Percentiles rank a stretch among this genome's conserved stretches.
Conservation (phyloP, 768 basidiomycete genomes). For the Russula olivacea region DNA sequence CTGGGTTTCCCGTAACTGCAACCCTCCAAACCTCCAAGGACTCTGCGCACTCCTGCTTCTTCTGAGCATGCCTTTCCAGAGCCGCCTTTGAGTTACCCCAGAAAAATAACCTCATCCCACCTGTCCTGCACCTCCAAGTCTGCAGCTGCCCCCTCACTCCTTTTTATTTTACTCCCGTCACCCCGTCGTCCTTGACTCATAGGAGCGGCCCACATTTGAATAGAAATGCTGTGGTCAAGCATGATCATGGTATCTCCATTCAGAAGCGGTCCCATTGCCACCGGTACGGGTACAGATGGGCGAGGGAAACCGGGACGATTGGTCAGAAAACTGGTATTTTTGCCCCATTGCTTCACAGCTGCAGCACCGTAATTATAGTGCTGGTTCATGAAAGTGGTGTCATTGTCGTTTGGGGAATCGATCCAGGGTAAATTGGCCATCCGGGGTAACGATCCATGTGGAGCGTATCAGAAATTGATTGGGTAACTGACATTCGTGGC, state of each 20-base stretch:
- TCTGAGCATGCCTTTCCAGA: not conserved
- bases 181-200: no score
- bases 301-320: not conserved
- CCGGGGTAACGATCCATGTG: not conserved
- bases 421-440: rapidly evolving
- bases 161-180: no score
- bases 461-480: not conserved
- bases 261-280: no score
- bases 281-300: not conserved
- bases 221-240: no score
- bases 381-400: not conserved
- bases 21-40: no score
- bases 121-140: not conserved
- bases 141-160: no score
- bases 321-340: not conserved
- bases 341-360: not conserved
- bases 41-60: no score
- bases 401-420: not conserved
- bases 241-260: no score
- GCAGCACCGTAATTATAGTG: not conserved
- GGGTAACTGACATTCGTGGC: not conserved
- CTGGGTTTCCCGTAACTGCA: no score
- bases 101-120: not conserved
- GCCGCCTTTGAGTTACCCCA: not conserved
- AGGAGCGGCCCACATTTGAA: no score